Evolutionary conservation across 768 basidiomycete genomes (phyloP).

Genomic region (Mycena crocata): DNA sequence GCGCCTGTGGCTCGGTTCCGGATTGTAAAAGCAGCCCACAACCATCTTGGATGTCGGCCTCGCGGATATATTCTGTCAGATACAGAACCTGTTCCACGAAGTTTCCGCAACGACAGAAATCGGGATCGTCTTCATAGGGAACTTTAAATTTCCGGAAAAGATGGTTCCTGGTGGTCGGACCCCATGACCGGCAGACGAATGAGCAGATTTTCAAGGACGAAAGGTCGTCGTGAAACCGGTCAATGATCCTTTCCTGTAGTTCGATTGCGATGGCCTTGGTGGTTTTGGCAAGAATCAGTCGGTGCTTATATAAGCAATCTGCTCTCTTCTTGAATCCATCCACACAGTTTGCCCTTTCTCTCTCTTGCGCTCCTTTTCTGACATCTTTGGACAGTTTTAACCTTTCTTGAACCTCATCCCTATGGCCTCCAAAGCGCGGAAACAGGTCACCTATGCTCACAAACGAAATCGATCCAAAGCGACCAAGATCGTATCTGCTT

Average conservation of each 20-base stretch:
- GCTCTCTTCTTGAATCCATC: neutral
- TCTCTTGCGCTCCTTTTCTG: neutral
- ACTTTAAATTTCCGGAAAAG: constrained; percentile 14
- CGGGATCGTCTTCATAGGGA: neutral
- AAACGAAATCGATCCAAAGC: constrained; percentile 40
- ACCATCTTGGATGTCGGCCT: constrained; percentile 14
- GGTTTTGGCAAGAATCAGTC: neutral
- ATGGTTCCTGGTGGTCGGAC: constrained; percentile 7
- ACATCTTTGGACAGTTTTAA: neutral
- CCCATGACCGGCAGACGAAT: constrained; percentile 19
- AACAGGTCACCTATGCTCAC: constrained; percentile 39
- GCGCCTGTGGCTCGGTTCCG: neutral
- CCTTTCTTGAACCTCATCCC: neutral
- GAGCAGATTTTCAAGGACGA: constrained; percentile 12
- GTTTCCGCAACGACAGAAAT: neutral
- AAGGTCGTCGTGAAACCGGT: constrained; percentile 6
- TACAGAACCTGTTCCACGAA: constrained; percentile 1
- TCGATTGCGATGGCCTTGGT: constrained; percentile 4
- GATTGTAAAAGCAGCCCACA: neutral
- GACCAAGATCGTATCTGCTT: constrained; percentile 19
- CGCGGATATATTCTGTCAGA: constrained; percentile 19
- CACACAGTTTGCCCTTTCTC: neutral
- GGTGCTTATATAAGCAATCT: too few species aligned
- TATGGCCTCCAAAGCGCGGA: constrained; percentile 22
- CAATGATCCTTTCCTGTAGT: constrained; percentile 21